Conservation (phyloP, 352 stramenopile species). For the Globisporangium solare region DNA sequence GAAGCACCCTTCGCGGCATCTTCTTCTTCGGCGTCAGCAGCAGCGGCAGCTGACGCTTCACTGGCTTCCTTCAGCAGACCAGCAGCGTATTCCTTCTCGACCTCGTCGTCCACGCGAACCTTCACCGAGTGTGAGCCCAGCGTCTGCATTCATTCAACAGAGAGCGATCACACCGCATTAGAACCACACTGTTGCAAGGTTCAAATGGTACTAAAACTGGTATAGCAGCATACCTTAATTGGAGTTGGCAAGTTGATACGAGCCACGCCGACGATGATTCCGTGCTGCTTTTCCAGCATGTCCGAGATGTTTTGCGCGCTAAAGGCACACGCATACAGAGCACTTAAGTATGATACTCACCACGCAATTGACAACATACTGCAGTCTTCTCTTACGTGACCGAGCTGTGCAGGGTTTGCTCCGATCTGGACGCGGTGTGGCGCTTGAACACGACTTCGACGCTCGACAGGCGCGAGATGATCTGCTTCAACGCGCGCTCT, state of each 20-base stretch:
- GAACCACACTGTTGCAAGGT: no score
- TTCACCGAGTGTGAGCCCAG: constrained; percentile 76
- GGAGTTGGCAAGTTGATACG: constrained; percentile 66
- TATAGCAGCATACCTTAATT: constrained; percentile 45
- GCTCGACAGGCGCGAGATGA: constrained; percentile 53
- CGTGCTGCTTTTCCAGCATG: constrained; percentile 81
- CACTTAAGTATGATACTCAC: no score
- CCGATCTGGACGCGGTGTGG: constrained; percentile 57
- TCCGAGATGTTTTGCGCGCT: constrained; percentile 82
- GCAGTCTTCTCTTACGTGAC: constrained; percentile 34
- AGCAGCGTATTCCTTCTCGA: constrained; percentile 64
- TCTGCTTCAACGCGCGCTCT: constrained; percentile 37
- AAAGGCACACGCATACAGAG: not conserved
- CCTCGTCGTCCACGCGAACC: constrained; percentile 74
- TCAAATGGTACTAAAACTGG: no score
- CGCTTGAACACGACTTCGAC: constrained; percentile 78
- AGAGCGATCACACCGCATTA: no score
- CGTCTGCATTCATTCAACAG: constrained; percentile 25
- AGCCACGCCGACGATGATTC: constrained; percentile 74
- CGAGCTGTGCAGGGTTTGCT: constrained; percentile 60
- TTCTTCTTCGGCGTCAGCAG: constrained; percentile 14
- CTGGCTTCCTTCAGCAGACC: constrained; percentile 13
- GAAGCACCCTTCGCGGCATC: constrained; percentile 39
- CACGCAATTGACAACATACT: not conserved
- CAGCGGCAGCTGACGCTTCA: constrained; percentile 16